Evolutionary conservation across 2,329 filamentous ascomycete genomes (phyloP).

Genomic region (Aspergillus hiratsukae): DNA sequence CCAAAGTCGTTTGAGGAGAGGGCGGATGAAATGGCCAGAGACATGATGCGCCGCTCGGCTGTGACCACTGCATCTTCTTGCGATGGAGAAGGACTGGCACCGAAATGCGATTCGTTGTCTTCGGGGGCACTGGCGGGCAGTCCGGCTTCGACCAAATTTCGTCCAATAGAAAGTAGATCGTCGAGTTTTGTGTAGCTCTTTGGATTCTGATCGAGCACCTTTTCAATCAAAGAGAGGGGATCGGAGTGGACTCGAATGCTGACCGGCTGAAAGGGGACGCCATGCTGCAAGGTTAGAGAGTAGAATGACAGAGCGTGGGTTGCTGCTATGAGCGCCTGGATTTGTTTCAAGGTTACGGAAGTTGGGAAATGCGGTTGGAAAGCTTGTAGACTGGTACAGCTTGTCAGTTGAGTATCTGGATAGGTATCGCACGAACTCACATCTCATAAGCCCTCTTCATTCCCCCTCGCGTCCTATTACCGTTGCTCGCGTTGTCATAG

Average conservation of each 20-base stretch:
- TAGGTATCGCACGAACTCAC: slow-evolving; percentile 29
- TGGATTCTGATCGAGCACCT: slow-evolving; percentile 58
- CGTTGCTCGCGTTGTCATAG: slow-evolving; percentile 64
- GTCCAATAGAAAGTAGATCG: slow-evolving; percentile 58
- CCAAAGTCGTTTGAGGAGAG: slow-evolving; percentile 46
- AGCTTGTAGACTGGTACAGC: slow-evolving; percentile 32
- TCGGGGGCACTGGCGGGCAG: slow-evolving; percentile 26
- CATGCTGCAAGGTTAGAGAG: slow-evolving; percentile 59
- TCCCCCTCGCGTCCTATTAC: slow-evolving; percentile 58
- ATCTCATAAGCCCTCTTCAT: slow-evolving; percentile 59
- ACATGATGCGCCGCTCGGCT: slow-evolving; percentile 45
- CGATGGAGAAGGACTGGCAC: slow-evolving; percentile 8
- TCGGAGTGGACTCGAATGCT: slow-evolving; percentile 61
- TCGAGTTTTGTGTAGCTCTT: slow-evolving; percentile 61
- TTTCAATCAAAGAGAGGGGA: slow-evolving; percentile 55
- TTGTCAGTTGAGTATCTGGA: slow-evolving; percentile 1
- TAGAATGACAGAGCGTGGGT: slow-evolving; percentile 64
- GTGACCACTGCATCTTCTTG: slow-evolving; percentile 28
- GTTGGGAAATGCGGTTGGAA: slow-evolving; percentile 41
- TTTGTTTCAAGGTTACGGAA: slow-evolving; percentile 40
- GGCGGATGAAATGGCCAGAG: slow-evolving; percentile 44
- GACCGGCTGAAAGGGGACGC: slow-evolving; percentile 62
- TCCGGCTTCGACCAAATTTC: slow-evolving; percentile 51
- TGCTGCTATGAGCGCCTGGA: slow-evolving; percentile 53
- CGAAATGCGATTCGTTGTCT: slow-evolving; percentile 19